Conservation (phyloP, 2,329 filamentous ascomycete genomes). For the Talaromyces amestolkiae region DNA sequence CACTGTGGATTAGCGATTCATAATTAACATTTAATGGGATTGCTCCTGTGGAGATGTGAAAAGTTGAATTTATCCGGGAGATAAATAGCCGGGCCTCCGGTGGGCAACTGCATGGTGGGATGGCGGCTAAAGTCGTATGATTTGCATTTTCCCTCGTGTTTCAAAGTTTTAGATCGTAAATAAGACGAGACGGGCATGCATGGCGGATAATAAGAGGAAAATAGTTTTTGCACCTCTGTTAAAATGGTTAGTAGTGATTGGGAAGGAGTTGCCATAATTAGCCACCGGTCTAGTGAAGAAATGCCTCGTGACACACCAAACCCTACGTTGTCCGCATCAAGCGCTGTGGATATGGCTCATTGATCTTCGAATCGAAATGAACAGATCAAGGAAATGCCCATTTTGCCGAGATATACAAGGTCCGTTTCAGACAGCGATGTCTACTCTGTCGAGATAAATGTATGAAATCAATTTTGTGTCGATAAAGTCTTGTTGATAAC, state of each 20-base stretch:
- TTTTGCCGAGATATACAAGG: not conserved
- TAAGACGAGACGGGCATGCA: not conserved
- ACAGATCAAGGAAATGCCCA: not conserved
- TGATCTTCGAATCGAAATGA: not conserved
- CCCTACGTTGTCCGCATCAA: not conserved
- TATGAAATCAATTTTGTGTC: not conserved
- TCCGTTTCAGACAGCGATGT: not conserved
- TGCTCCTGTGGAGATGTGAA: not conserved
- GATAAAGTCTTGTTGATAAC: not conserved
- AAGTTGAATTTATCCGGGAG: not conserved
- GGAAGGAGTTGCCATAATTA: not conserved
- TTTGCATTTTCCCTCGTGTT: not conserved
- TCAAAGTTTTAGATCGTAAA: not conserved
- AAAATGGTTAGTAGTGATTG: not conserved
- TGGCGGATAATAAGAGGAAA: not conserved
- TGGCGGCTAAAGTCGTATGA: constrained; percentile 1
- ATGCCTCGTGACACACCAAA: not conserved
- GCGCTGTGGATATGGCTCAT: not conserved
- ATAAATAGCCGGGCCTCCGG: not conserved
- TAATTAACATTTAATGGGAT: not conserved
- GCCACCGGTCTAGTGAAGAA: not conserved
- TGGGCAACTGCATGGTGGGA: not conserved
- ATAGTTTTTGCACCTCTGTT: not conserved
- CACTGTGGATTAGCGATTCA: too few species aligned
- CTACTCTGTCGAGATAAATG: not conserved